Evolutionary conservation across 2,329 filamentous ascomycete species (phyloP).

Genomic region (Cucurbitaria berberidis): DNA sequence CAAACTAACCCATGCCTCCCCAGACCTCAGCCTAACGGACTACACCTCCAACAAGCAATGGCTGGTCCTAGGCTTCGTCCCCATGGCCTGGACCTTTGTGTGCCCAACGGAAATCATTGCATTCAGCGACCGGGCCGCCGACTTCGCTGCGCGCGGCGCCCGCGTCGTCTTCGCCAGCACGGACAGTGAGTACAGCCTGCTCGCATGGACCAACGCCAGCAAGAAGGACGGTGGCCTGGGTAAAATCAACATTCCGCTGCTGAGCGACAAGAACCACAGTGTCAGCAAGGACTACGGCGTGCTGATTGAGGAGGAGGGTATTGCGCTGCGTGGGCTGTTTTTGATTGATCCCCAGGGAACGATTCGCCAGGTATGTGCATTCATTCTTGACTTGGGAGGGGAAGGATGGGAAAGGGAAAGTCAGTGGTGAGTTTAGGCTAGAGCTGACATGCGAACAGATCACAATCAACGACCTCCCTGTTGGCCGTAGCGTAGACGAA

Average conservation of each 20-base stretch:
- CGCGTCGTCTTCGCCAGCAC: constrained; percentile 67
- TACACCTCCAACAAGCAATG: constrained; percentile 57
- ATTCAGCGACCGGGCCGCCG: constrained; percentile 66
- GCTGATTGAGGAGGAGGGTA: constrained; percentile 67
- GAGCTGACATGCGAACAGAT: constrained; percentile 52
- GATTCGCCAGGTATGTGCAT: constrained; percentile 55
- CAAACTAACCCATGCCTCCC: constrained; percentile 10
- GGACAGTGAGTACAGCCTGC: constrained; percentile 64
- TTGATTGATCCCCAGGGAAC: constrained; percentile 69
- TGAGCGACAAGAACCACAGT: constrained; percentile 67
- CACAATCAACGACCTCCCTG: constrained; percentile 69
- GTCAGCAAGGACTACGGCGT: constrained; percentile 68
- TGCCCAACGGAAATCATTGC: constrained; percentile 71
- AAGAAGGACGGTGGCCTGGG: constrained; percentile 68
- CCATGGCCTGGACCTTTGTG: constrained; percentile 72
- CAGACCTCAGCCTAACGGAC: constrained; percentile 47
- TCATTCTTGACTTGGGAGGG: background rate
- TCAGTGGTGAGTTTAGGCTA: background rate
- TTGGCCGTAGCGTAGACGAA: constrained; percentile 69
- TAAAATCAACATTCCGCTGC: constrained; percentile 64
- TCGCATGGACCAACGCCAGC: constrained; percentile 65
- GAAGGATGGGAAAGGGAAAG: background rate
- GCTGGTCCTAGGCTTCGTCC: constrained; percentile 71
- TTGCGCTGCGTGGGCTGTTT: constrained; percentile 69
- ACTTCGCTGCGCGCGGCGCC: constrained; percentile 65